Conservation (phyloP, 345 rosid species). For the Triadica sebifera region DNA sequence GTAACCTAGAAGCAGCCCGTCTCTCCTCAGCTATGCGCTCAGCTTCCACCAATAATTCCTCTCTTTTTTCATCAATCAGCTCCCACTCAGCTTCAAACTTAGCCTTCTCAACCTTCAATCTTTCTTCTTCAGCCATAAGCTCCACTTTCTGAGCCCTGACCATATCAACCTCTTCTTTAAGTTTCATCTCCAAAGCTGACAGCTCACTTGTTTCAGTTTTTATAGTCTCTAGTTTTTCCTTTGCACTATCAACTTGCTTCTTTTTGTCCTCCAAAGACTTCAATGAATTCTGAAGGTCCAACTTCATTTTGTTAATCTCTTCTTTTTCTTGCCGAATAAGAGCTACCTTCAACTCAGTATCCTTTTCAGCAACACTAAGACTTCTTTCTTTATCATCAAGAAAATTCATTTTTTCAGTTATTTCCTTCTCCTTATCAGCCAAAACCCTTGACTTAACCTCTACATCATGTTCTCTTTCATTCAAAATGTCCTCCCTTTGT, state of each 20-base stretch:
- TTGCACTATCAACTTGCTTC: constrained; percentile 61
- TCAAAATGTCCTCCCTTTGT: constrained; percentile 59
- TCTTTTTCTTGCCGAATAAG: constrained; percentile 60
- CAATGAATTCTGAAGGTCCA: constrained; percentile 60
- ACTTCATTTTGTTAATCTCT: constrained; percentile 50
- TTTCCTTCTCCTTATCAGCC: constrained; percentile 70
- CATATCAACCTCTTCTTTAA: constrained; percentile 88
- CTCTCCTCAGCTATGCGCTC: constrained; percentile 59
- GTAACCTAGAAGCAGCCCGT: constrained; percentile 55
- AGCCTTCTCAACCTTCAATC: constrained; percentile 67
- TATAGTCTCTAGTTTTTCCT: constrained; percentile 69
- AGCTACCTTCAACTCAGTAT: constrained; percentile 38
- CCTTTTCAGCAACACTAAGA: constrained; percentile 49
- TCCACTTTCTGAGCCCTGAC: constrained; percentile 80
- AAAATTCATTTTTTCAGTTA: constrained; percentile 43
- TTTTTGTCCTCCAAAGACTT: constrained; percentile 62
- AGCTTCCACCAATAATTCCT: constrained; percentile 61
- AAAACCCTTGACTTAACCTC: constrained; percentile 57
- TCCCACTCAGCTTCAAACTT: constrained; percentile 95
- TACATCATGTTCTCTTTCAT: constrained; percentile 81
- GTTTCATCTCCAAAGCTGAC: constrained; percentile 71
- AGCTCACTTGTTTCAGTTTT: constrained; percentile 72
- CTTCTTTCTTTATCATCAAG: constrained; percentile 65
- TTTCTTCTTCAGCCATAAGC: constrained; percentile 73
- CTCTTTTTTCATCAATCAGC: constrained; percentile 86